Evolutionary conservation across 2,329 filamentous ascomycete genomes (phyloP).

Genomic region (Cercospora sp.): DNA sequence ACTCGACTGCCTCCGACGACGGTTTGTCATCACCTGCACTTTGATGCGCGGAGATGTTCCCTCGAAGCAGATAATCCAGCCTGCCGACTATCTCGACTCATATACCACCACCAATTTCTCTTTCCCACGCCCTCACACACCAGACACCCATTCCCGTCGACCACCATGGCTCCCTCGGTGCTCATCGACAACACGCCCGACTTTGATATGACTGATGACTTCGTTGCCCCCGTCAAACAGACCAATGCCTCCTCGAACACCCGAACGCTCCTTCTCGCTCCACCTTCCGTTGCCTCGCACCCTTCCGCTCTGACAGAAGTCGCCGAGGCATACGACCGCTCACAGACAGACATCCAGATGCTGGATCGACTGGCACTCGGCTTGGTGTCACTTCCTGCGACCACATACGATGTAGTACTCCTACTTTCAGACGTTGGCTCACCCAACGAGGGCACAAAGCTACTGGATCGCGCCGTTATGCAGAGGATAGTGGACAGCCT

Average conservation of each 20-base stretch:
- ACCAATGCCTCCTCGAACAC: constrained; percentile 37
- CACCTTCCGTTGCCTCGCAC: constrained; percentile 84
- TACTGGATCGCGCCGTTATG: constrained; percentile 70
- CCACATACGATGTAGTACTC: constrained; percentile 81
- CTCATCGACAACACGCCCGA: constrained; percentile 44
- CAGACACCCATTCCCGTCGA: not conserved
- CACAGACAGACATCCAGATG: constrained; percentile 89
- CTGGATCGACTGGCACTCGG: constrained; percentile 86
- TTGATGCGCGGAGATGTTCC: not conserved
- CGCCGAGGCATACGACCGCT: constrained; percentile 71
- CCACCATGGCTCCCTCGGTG: constrained; percentile 43
- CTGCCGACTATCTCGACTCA: not conserved
- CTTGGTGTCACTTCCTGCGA: constrained; percentile 71
- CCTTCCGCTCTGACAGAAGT: constrained; percentile 73
- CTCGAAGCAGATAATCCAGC: not conserved
- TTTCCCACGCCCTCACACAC: not conserved
- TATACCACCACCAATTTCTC: not conserved
- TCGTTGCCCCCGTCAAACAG: constrained; percentile 27
- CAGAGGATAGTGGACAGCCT: constrained; percentile 68
- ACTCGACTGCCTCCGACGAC: not conserved
- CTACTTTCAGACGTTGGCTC: constrained; percentile 78
- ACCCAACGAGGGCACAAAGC: constrained; percentile 58
- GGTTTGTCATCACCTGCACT: not conserved
- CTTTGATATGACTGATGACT: constrained; percentile 35
- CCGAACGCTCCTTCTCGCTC: constrained; percentile 81